A percentile compares a stretch with the other conserved stretches of the same genome.
phyloP scores from a whole-genome alignment of 352 stramenopile genomes.

The Elongisporangium senticosum region DNA sequence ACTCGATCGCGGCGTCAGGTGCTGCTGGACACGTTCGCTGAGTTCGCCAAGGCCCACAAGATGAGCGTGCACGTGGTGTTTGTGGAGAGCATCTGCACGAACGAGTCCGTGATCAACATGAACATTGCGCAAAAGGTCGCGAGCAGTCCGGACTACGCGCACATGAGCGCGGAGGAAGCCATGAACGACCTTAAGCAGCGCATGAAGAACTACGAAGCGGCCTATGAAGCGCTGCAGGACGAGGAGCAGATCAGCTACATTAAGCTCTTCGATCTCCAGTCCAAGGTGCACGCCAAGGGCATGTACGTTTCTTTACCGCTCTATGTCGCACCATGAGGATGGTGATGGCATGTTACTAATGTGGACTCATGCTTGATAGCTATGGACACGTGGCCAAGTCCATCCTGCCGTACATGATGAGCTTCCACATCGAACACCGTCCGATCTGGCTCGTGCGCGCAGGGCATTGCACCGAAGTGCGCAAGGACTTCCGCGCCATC shows the following conservation, averaged over 20 bases:
- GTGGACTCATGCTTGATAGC: conserved; percentile 7
- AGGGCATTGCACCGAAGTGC: conserved; percentile 78
- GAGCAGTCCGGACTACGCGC: conserved; percentile 76
- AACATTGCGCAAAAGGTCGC: conserved; percentile 79
- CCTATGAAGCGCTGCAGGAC: conserved; percentile 84
- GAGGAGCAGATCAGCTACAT: conserved; percentile 87
- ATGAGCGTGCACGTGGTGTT: conserved; percentile 89
- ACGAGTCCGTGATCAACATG: conserved; percentile 83
- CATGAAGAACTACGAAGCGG: conserved; percentile 85
- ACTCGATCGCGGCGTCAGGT: conserved; percentile 52
- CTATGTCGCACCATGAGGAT: not conserved
- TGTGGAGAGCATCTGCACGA: conserved; percentile 92
- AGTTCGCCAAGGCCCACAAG: conserved; percentile 52
- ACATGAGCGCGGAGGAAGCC: conserved; percentile 64
- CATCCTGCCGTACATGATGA: conserved; percentile 92
- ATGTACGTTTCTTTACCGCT: conserved; percentile 35
- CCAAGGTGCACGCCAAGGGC: conserved; percentile 80
- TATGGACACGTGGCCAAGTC: conserved; percentile 89
- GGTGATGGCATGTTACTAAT: conserved; percentile 2
- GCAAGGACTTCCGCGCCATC: conserved; percentile 57
- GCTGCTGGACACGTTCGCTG: conserved; percentile 54
- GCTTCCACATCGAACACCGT: conserved; percentile 92
- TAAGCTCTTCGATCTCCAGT: conserved; percentile 87
- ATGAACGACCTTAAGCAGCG: conserved; percentile 75
- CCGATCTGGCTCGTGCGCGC: conserved; percentile 92